Percentiles rank a stretch among this genome's conserved stretches.
phyloP scores from a whole-genome alignment of 257 asterid genomes.

The Eucommia ulmoides region DNA sequence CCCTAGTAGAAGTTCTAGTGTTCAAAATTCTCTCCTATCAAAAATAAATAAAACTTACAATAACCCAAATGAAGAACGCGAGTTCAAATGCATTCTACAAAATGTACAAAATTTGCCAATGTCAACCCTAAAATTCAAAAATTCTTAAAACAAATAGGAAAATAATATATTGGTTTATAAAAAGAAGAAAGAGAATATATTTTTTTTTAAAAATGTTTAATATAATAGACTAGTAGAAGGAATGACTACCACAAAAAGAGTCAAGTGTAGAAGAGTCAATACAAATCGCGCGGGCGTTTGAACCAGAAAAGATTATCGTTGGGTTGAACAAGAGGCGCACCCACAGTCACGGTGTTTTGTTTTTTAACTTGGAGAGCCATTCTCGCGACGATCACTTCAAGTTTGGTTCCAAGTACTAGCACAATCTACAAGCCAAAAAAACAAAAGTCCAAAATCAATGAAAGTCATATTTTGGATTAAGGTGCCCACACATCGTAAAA shows the following conservation, averaged over 20 bases:
- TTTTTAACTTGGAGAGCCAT: conserved; percentile 21
- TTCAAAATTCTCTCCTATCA: not conserved
- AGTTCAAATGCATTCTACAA: conserved; percentile 25
- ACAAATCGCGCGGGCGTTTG: conserved; percentile 14
- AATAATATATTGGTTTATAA: not conserved
- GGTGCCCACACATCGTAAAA: no score
- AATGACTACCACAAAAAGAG: conserved; percentile 17
- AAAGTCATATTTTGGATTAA: no score
- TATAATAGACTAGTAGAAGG: not conserved
- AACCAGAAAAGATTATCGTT: conserved; percentile 24
- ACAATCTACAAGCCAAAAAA: conserved; percentile 15
- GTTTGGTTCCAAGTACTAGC: conserved; percentile 23
- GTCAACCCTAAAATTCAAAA: not conserved
- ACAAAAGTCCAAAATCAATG: no score
- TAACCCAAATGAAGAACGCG: conserved; percentile 28
- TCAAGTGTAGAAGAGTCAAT: conserved; percentile 18
- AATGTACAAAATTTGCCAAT: not conserved
- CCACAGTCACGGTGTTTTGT: conserved; percentile 9
- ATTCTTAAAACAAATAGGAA: not conserved
- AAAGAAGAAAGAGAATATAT: not conserved
- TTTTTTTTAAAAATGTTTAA: not conserved
- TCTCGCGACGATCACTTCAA: conserved; percentile 23
- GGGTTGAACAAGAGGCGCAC: conserved; percentile 22
- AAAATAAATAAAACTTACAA: conserved; percentile 7
- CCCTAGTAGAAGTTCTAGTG: not conserved